Conservation (phyloP, 2,329 filamentous ascomycete genomes). For the Bipolaris bicolor region DNA sequence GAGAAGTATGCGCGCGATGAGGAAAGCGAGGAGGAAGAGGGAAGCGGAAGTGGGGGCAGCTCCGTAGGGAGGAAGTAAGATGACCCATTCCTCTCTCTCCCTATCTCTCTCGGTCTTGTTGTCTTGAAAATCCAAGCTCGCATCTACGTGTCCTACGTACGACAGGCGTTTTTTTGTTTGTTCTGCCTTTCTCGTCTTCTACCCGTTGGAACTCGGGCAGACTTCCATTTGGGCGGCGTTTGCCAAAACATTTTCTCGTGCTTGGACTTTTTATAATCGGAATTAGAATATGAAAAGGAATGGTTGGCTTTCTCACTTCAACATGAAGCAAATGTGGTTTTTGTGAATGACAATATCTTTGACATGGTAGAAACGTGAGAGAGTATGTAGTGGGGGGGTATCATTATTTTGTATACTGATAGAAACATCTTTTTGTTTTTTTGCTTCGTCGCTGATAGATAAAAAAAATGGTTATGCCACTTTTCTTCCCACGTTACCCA, state of each 20-base stretch:
- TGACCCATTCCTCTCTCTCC: too few relatives aligned
- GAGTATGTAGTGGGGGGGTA: constrained; percentile 9
- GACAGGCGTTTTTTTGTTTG: too few relatives aligned
- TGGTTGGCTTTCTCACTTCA: too few relatives aligned
- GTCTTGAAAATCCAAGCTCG: neutral
- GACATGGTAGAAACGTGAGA: too few relatives aligned
- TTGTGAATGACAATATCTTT: too few relatives aligned
- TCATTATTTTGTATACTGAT: constrained; percentile 20
- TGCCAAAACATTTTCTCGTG: too few relatives aligned
- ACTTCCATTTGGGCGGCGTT: too few relatives aligned
- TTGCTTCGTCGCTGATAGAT: neutral
- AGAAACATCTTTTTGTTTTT: neutral
- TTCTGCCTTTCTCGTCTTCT: too few relatives aligned
- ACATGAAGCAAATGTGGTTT: too few relatives aligned
- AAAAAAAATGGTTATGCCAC: constrained; percentile 60
- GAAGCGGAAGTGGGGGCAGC: constrained; percentile 28
- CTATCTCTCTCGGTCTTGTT: neutral
- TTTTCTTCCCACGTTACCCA: constrained; percentile 94
- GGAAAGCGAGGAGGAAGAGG: constrained; percentile 30
- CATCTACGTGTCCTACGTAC: neutral
- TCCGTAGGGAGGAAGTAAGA: constrained; percentile 36
- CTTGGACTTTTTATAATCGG: too few relatives aligned
- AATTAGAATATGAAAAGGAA: too few relatives aligned
- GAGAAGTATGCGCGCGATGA: constrained; percentile 43
- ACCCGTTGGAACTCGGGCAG: too few relatives aligned